These are phyloP conservation scores for Neoconidiobolus thromboides DNA, from an alignment of 371 early-diverging fungal genomes.

Conservation along the genomic window DNA sequence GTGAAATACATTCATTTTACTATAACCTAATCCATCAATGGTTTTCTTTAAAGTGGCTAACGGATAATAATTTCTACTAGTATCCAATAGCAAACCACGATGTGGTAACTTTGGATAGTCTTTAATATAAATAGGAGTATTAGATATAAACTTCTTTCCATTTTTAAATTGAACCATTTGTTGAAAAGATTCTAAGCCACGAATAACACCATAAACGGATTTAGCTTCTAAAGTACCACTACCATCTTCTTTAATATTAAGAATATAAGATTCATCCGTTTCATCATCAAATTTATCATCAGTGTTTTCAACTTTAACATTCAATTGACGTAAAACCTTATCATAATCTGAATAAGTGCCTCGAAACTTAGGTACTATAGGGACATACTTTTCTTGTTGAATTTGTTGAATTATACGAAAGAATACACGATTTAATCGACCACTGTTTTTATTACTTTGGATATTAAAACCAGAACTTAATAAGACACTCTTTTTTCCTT, in stretches of 20 bases:
- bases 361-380: background rate
- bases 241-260: no score
- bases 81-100: conserved; percentile 56
- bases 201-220: conserved; percentile 44
- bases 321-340: background rate
- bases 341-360: background rate
- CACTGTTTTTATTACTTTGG: background rate
- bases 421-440: background rate
- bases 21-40: conserved; percentile 52
- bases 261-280: background rate
- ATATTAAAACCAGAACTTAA: background rate
- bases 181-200: conserved; percentile 52
- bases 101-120: conserved; percentile 48
- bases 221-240: background rate
- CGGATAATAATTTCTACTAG: conserved; percentile 52
- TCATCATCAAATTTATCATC: background rate
- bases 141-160: conserved; percentile 15
- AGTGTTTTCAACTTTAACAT: background rate
- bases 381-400: background rate
- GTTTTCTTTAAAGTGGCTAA: conserved; percentile 26
- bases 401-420: background rate
- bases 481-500: background rate
- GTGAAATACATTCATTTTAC: conserved; percentile 67
- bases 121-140: conserved; percentile 35
- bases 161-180: conserved; percentile 26